Evolutionary conservation across 208 protist species (phyloP), one percentile per base, ranked within the genome.

Genomic region (Leishmania guyanensis): DNA sequence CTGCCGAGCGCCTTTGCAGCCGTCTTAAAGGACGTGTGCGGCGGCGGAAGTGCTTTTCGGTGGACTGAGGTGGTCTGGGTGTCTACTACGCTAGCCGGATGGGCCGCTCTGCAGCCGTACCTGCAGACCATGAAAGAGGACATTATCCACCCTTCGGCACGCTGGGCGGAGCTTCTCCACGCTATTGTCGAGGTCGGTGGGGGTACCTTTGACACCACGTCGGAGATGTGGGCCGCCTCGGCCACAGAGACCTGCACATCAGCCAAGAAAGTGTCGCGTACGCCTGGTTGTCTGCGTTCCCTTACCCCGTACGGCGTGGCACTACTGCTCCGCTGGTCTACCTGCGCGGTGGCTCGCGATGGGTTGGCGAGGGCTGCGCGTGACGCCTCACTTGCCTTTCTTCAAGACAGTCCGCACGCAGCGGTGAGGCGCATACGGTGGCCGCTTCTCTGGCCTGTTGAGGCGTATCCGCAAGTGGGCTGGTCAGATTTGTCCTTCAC

Each of bases 311-410:
- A 39, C n/a, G 48, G 75, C 12, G 69, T 77, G 33, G 84, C 72
- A 69, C 69, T 93, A 50, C 74, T 90, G 39, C 82, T 89, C 79
- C 88, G 88, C 17, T 93, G 90, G 90, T 89, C 82, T 33, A 92
- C 88, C 4, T 77, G 78, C 66, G 62, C 80, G 5, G 60, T 17
- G 9, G 82, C 83, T 39, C 82, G 86, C 70, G 75, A 79, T 29
- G 86, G 84, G 9, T 50, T 93, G 8, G 80, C 81, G n/a, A 20
- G 65, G 46, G 88, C 88, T 1, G 82, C 87, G 33, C 84, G 58
- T 16, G 76, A 71, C 33, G 80, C 68, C 8, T 64, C 77, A 3
- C 71, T 26, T 9, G 22, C 51, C 39, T 79, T 79, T 33, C 58
- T 78, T 12, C 48, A 58, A 17, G 8, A 51, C 58, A 65, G 51